Percentiles rank a stretch among this genome's conserved stretches.
phyloP scores from a whole-genome alignment of 2,329 filamentous ascomycete species.

The Hysterium pulicare region DNA sequence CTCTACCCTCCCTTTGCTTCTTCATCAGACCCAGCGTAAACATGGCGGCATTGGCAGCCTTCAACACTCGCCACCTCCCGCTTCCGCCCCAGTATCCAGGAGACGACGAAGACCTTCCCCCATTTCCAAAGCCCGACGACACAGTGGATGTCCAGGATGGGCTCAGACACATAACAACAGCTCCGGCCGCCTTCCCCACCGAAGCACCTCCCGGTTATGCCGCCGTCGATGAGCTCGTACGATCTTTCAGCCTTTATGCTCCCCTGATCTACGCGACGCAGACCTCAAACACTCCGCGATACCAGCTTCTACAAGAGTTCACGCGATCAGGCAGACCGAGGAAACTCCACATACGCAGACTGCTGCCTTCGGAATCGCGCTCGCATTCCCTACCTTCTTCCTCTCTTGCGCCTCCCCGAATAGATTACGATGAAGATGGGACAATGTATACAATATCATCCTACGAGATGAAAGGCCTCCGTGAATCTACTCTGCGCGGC shows the following conservation, averaged over 20 bases:
- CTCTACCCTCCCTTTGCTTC: too few relatives aligned
- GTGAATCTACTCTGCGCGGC: constrained; percentile 12
- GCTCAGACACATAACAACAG: neutral
- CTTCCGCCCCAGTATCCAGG: neutral
- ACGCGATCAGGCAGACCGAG: constrained; percentile 9
- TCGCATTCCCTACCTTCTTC: constrained; percentile 10
- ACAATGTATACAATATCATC: constrained; percentile 19
- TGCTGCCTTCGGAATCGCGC: constrained; percentile 16
- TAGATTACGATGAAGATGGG: constrained; percentile 16
- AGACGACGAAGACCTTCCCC: neutral
- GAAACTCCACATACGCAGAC: constrained; percentile 16
- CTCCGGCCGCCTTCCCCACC: neutral
- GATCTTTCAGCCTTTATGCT: constrained; percentile 13
- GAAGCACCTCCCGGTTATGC: constrained; percentile 12
- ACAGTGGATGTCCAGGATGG: neutral
- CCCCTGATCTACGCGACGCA: constrained; percentile 18
- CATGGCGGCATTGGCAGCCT: neutral
- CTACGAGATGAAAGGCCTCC: constrained; percentile 19
- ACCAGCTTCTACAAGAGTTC: constrained; percentile 19
- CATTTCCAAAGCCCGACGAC: neutral
- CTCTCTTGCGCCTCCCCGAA: neutral
- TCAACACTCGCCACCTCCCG: neutral
- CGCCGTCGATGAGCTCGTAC: constrained; percentile 13
- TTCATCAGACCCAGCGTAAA: too few relatives aligned
- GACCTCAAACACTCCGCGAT: constrained; percentile 16